Conservation (phyloP, 306 rosid genomes). For the Medicago truncatula region DNA sequence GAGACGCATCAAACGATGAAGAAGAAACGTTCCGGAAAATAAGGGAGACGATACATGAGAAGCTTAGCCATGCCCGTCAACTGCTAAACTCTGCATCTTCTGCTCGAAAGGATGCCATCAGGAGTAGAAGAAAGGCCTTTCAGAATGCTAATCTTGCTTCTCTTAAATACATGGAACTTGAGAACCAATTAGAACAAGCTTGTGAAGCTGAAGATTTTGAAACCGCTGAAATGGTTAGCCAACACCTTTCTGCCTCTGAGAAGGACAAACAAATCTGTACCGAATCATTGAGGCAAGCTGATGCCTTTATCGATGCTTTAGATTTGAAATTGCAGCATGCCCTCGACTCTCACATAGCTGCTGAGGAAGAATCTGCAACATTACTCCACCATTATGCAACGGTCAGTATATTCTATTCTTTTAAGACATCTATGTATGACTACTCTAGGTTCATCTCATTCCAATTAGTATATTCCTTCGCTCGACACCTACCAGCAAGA, state of each 20-base stretch:
- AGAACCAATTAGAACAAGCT: slow-evolving; percentile 76
- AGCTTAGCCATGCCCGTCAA: slow-evolving; percentile 60
- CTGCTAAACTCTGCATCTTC: slow-evolving; percentile 57
- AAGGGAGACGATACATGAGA: slow-evolving; percentile 53
- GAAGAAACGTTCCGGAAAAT: slow-evolving; percentile 51
- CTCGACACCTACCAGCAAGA: too few species aligned
- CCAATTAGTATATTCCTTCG: too few species aligned
- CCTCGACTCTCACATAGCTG: slow-evolving; percentile 58
- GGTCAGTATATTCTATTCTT: slow-evolving; percentile 46
- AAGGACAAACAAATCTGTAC: slow-evolving; percentile 54
- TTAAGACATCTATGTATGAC: background rate
- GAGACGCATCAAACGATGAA: slow-evolving; percentile 3
- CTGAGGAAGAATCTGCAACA: slow-evolving; percentile 66
- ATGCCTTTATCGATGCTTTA: slow-evolving; percentile 54
- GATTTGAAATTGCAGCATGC: slow-evolving; percentile 68
- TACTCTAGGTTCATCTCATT: background rate
- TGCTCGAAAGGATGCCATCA: slow-evolving; percentile 65
- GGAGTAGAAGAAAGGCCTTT: slow-evolving; percentile 56
- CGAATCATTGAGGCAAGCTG: slow-evolving; percentile 57
- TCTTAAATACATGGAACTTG: slow-evolving; percentile 52
- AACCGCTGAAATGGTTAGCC: slow-evolving; percentile 70
- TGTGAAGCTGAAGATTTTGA: slow-evolving; percentile 87
- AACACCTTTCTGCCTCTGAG: slow-evolving; percentile 67
- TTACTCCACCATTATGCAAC: slow-evolving; percentile 58
- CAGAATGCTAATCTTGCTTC: slow-evolving; percentile 56